Conservation (phyloP, 2,329 filamentous ascomycete genomes). For the Alternaria sp. region DNA sequence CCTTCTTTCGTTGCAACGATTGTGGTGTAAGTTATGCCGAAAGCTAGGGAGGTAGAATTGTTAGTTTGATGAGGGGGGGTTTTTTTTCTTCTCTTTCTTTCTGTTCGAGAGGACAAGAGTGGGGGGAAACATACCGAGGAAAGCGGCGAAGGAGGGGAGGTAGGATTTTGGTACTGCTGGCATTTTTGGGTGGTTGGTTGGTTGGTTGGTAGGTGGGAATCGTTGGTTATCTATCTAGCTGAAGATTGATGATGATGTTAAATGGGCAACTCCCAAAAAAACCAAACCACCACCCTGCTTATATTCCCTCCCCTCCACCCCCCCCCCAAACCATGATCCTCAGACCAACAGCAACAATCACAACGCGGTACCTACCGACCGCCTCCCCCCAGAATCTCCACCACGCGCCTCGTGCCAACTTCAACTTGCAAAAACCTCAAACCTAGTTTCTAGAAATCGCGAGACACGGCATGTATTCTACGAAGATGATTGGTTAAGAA, state of each 20-base stretch:
- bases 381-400: neutral
- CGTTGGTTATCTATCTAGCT: neutral
- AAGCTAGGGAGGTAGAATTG: constrained; percentile 19
- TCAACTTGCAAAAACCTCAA: neutral
- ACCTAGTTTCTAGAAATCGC: neutral
- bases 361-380: neutral
- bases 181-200: constrained; percentile 31
- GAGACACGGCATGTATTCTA: neutral
- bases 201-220: neutral
- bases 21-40: constrained; percentile 46
- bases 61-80: constrained; percentile 15
- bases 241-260: neutral
- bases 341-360: neutral
- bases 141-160: constrained; percentile 43
- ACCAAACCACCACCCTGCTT: neutral
- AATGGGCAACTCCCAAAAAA: neutral
- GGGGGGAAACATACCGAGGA: constrained; percentile 38
- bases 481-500: neutral
- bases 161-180: constrained; percentile 45
- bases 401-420: neutral
- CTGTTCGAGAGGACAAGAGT: neutral
- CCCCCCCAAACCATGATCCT: neutral
- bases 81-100: no score
- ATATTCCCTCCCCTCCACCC: neutral
- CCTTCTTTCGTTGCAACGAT: constrained; percentile 47